These are phyloP conservation scores for Gremmenia infestans DNA, from an alignment of 2,329 filamentous ascomycete genomes.

Conservation along the genomic window DNA sequence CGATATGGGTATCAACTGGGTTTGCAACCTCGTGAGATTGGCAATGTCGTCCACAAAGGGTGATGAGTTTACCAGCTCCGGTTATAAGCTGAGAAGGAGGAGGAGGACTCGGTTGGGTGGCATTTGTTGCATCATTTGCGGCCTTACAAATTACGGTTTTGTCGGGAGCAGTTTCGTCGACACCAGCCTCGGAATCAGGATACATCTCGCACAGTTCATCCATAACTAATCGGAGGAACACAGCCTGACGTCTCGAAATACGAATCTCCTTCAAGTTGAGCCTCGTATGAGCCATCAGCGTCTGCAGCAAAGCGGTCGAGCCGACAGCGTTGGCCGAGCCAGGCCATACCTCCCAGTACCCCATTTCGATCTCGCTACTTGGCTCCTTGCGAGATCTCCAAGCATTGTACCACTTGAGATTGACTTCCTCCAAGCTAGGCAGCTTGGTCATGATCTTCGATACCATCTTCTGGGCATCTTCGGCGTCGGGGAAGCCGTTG, in stretches of 20 bases:
- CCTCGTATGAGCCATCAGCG: background rate
- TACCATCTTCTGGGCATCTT: background rate
- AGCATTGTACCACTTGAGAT: background rate
- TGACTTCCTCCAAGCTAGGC: background rate
- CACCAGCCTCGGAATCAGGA: too few species aligned
- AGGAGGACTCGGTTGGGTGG: too few species aligned
- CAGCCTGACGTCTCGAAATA: background rate
- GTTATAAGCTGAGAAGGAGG: too few species aligned
- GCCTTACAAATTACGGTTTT: too few species aligned
- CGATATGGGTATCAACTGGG: too few species aligned
- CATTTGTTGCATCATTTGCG: too few species aligned
- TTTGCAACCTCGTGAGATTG: too few species aligned
- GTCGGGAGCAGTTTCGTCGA: too few species aligned
- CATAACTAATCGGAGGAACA: background rate
- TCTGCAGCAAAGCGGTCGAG: background rate
- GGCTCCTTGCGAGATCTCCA: background rate
- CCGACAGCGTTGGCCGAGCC: background rate
- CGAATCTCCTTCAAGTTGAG: background rate
- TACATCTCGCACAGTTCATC: too few species aligned
- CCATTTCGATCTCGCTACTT: background rate
- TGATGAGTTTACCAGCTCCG: too few species aligned
- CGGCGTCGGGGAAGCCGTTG: background rate
- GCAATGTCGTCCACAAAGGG: too few species aligned
- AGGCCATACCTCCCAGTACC: background rate
- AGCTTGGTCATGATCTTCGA: background rate